A percentile compares a stretch with the other conserved stretches of the same genome.
Conservation (phyloP, 139 green algal species). For the Zygnema circumcarinatum region DNA sequence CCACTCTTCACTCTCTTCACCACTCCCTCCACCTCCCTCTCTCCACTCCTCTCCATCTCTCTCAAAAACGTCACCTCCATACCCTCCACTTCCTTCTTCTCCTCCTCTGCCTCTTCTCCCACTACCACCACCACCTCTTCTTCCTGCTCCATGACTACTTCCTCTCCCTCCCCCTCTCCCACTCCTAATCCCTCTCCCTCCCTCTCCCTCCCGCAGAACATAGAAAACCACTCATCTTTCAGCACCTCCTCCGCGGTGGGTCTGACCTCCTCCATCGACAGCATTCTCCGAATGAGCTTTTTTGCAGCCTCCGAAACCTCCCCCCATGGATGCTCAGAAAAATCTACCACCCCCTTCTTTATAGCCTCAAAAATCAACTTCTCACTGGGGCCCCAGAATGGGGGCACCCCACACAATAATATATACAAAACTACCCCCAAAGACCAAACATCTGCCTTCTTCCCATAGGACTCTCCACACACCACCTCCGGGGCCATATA, state of each 20-base stretch:
- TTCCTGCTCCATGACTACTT: neutral
- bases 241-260: constrained; percentile 4
- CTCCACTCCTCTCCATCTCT: constrained; percentile 9
- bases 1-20: neutral
- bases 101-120: neutral
- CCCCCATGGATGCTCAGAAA: neutral
- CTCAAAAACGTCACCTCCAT: neutral
- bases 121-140: neutral
- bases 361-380: constrained; percentile 12
- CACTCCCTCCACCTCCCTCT: constrained; percentile 4
- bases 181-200: neutral
- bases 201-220: neutral
- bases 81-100: neutral
- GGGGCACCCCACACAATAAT: constrained; percentile 15
- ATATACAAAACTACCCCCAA: constrained; percentile 37
- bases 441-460: constrained; percentile 19
- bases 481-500: constrained; percentile 47
- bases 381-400: constrained; percentile 24
- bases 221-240: constrained; percentile 68
- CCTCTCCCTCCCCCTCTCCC: neutral
- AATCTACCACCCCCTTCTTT: neutral
- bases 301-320: constrained; percentile 4
- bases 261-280: neutral
- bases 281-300: constrained; percentile 13
- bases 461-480: neutral